Percentiles rank a stretch among this genome's conserved stretches.
Evolutionary conservation across 2,329 filamentous ascomycete species (phyloP).

Genomic region (Colletotrichum echinochloae): DNA sequence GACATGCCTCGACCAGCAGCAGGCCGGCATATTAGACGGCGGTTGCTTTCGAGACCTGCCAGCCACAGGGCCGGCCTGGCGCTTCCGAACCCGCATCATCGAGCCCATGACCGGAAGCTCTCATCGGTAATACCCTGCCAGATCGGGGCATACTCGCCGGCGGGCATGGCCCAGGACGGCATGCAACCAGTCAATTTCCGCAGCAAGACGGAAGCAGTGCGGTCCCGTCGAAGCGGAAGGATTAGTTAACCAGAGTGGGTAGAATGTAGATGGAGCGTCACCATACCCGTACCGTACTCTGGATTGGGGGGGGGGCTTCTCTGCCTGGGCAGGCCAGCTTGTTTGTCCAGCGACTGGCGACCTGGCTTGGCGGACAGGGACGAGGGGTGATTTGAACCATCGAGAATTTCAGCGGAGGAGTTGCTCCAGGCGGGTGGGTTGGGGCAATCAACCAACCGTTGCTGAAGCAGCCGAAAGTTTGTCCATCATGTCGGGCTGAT

Average conservation of each 20-base stretch:
- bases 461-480: slow-evolving; percentile 36
- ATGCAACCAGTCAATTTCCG: not conserved
- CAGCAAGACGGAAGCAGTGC: not conserved
- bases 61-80: slow-evolving; percentile 8
- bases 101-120: slow-evolving; percentile 4
- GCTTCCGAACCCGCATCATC: slow-evolving; percentile 27
- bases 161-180: not conserved
- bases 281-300: slow-evolving; percentile 7
- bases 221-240: slow-evolving; percentile 8
- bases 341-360: slow-evolving; percentile 13
- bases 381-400: slow-evolving; percentile 17
- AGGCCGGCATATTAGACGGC: not conserved
- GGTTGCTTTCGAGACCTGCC: slow-evolving; percentile 2
- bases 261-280: not conserved
- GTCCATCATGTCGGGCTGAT: slow-evolving; percentile 12
- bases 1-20: slow-evolving; percentile 9
- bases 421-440: slow-evolving; percentile 27
- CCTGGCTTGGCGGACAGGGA: slow-evolving; percentile 16
- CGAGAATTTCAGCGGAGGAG: slow-evolving; percentile 20
- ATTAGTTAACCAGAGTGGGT: not conserved
- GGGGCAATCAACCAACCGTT: slow-evolving; percentile 6
- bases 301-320: not conserved
- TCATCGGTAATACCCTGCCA: slow-evolving; percentile 16
- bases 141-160: slow-evolving; percentile 21
- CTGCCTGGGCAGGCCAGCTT: slow-evolving; percentile 18